These are phyloP conservation scores for Didymella exigua DNA, from an alignment of 2,329 filamentous ascomycete genomes.

Conservation along the genomic window DNA sequence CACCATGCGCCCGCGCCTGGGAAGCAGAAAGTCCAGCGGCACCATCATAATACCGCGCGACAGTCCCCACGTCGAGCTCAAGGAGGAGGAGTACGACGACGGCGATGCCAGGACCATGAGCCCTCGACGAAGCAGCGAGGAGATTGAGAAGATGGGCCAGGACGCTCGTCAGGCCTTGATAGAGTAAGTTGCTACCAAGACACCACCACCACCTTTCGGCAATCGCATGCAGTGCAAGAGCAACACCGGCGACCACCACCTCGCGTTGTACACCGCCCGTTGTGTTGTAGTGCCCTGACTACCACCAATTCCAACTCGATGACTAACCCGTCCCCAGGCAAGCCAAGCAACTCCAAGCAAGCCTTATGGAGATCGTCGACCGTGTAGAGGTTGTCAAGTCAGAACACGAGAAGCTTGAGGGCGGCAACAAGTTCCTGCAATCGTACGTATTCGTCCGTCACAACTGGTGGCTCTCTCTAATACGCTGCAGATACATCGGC, in stretches of 20 bases:
- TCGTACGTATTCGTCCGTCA: constrained; percentile 49
- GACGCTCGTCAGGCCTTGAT: constrained; percentile 72
- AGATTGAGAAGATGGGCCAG: constrained; percentile 84
- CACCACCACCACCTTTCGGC: not conserved
- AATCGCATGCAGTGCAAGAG: not conserved
- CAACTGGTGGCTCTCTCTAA: constrained; percentile 19
- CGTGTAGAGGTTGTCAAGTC: constrained; percentile 92
- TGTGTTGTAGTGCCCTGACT: not conserved
- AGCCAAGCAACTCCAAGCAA: constrained; percentile 86
- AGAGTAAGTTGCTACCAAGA: constrained; percentile 56
- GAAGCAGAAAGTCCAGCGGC: constrained; percentile 77
- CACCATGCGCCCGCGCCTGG: constrained; percentile 67
- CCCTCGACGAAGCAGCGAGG: constrained; percentile 85
- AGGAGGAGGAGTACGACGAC: constrained; percentile 77
- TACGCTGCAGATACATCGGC: constrained; percentile 78
- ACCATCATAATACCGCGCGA: constrained; percentile 83
- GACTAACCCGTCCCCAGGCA: constrained; percentile 64
- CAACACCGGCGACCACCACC: not conserved
- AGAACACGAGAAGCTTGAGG: constrained; percentile 96
- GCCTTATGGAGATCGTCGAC: constrained; percentile 85
- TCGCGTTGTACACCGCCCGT: constrained; percentile 2
- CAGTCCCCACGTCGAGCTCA: constrained; percentile 72
- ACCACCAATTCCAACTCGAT: not conserved
- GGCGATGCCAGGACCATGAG: constrained; percentile 95
- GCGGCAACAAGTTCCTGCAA: constrained; percentile 94